A percentile compares a stretch with the other conserved stretches of the same genome.
Evolutionary conservation across 192 early-diverging fungal genomes (phyloP).

Genomic region (Coemansia umbellata): DNA sequence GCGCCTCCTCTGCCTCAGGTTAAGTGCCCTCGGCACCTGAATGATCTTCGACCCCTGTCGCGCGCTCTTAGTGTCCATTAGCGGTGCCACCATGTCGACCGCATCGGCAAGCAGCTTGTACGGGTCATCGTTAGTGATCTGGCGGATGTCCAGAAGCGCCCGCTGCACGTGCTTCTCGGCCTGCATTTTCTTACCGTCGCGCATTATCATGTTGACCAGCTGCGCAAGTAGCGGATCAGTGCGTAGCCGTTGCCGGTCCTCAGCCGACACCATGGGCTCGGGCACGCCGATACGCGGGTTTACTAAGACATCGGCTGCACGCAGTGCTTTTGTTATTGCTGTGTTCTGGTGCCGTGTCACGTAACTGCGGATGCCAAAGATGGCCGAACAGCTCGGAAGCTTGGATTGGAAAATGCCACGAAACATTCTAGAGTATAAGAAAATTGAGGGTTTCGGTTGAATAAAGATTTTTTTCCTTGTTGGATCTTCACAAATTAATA

Average conservation of each 20-base stretch:
- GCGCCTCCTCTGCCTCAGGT: slow-evolving; percentile 68
- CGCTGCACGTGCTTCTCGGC: slow-evolving; percentile 65
- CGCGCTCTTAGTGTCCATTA: slow-evolving; percentile 66
- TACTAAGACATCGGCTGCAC: slow-evolving; percentile 11
- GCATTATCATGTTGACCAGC: slow-evolving; percentile 88
- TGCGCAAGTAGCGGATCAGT: slow-evolving; percentile 68
- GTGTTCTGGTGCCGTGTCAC: slow-evolving; percentile 27
- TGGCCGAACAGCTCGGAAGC: background rate
- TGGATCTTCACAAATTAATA: too few relatives aligned
- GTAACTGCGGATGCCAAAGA: slow-evolving; percentile 1
- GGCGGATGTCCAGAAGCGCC: slow-evolving; percentile 65
- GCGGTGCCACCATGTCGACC: slow-evolving; percentile 67
- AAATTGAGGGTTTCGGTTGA: too few relatives aligned
- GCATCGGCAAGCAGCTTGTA: slow-evolving; percentile 63
- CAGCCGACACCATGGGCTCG: slow-evolving; percentile 20
- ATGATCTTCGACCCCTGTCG: slow-evolving; percentile 81
- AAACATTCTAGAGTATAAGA: too few relatives aligned
- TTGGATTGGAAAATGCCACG: background rate
- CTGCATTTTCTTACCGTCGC: slow-evolving; percentile 82
- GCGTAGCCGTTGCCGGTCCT: slow-evolving; percentile 42
- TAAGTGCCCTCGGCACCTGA: slow-evolving; percentile 74
- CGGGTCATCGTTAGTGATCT: slow-evolving; percentile 62
- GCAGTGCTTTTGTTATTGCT: slow-evolving; percentile 8
- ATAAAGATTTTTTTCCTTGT: too few relatives aligned
- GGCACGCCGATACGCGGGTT: slow-evolving; percentile 21